Percentiles rank a stretch among this genome's conserved stretches.
Evolutionary conservation across 2,329 filamentous ascomycete species (phyloP).

Genomic region (Reticulascus tulasneorum): DNA sequence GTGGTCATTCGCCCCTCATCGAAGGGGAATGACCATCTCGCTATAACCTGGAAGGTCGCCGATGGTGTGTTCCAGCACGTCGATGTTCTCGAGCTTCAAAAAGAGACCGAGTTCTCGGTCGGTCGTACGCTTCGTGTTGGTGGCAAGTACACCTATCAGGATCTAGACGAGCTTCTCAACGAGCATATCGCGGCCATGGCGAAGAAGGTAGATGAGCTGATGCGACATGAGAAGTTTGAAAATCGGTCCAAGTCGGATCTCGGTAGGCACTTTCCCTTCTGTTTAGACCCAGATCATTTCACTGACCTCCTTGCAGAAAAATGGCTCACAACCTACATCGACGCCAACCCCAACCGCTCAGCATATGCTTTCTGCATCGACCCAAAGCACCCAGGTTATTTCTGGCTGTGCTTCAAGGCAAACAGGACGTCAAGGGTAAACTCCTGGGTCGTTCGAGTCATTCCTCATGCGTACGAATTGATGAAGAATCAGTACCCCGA

Average conservation of each 20-base stretch:
- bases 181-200: slow-evolving; percentile 98
- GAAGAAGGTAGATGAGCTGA: slow-evolving; percentile 94
- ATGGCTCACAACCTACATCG: slow-evolving; percentile 94
- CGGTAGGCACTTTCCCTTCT: slow-evolving; percentile 54
- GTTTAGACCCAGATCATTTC: not conserved
- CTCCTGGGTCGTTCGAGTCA: slow-evolving; percentile 81
- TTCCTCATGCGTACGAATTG: slow-evolving; percentile 90
- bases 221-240: slow-evolving; percentile 85
- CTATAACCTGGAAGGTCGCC: slow-evolving; percentile 96
- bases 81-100: slow-evolving; percentile 93
- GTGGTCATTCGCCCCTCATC: slow-evolving; percentile 94
- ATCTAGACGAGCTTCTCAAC: slow-evolving; percentile 96
- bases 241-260: slow-evolving; percentile 68
- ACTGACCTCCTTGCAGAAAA: slow-evolving; percentile 56
- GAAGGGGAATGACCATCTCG: slow-evolving; percentile 91
- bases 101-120: slow-evolving; percentile 94
- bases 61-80: slow-evolving; percentile 97
- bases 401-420: slow-evolving; percentile 94
- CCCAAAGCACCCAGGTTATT: slow-evolving; percentile 87
- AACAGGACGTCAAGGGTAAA: slow-evolving; percentile 69
- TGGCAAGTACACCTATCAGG: slow-evolving; percentile 86
- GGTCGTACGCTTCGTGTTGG: slow-evolving; percentile 81
- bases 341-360: slow-evolving; percentile 90
- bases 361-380: slow-evolving; percentile 97
- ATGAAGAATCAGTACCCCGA: slow-evolving; percentile 87